These are phyloP conservation scores for Microcos paniculata DNA, from an alignment of 345 rosid species.

Conservation along the genomic window DNA sequence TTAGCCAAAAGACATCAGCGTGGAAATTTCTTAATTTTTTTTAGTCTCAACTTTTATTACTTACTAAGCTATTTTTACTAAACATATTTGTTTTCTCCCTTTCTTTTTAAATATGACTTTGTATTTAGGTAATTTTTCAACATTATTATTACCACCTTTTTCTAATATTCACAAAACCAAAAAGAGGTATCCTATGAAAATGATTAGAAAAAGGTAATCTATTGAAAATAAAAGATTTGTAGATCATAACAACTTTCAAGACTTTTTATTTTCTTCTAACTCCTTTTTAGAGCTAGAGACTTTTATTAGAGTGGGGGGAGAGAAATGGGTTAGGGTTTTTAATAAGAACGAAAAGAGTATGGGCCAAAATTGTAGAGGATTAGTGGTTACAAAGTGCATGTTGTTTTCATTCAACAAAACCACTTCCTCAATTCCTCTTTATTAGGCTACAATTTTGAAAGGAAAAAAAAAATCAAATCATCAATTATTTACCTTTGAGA, in stretches of 20 bases:
- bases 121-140: too few species aligned
- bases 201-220: neutral
- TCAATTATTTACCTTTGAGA: neutral
- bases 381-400: conserved; percentile 15
- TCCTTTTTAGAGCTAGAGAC: neutral
- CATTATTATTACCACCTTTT: too few species aligned
- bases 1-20: too few species aligned
- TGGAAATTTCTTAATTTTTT: too few species aligned
- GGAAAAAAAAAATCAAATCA: conserved; percentile 1
- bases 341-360: conserved; percentile 8
- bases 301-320: neutral
- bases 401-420: conserved; percentile 19
- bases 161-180: too few species aligned
- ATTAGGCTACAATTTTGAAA: neutral
- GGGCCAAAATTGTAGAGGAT: neutral
- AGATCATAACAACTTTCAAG: neutral
- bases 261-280: neutral
- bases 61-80: too few species aligned
- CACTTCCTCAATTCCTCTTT: neutral
- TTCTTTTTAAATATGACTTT: neutral
- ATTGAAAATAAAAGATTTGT: neutral
- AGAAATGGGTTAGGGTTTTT: neutral
- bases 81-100: too few species aligned
- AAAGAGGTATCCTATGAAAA: too few species aligned
- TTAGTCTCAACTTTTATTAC: too few species aligned